A percentile compares a stretch with the other conserved stretches of the same genome.
Conservation (phyloP, 2,329 filamentous ascomycete genomes). For the Blastomyces emzantsi region DNA sequence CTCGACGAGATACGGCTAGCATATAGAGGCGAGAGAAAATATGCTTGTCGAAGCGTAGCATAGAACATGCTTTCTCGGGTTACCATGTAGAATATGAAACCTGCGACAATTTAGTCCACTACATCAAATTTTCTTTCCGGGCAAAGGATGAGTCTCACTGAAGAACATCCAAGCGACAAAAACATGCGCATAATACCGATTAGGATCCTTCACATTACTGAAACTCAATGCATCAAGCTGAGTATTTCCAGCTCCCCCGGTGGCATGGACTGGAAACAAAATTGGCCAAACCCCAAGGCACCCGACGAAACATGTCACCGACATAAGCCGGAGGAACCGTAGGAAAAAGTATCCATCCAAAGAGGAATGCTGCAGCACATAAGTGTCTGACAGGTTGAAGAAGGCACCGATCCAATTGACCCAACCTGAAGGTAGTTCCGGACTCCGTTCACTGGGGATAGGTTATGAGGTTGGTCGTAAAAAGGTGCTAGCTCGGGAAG, state of each 20-base stretch:
- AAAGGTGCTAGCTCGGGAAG: not conserved
- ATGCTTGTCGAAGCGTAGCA: conserved; percentile 83
- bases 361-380: conserved; percentile 81
- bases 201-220: conserved; percentile 58
- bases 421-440: conserved; percentile 39
- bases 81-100: conserved; percentile 78
- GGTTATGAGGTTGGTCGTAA: not conserved
- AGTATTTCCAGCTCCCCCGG: conserved; percentile 57
- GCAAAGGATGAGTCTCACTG: conserved; percentile 34
- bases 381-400: conserved; percentile 55
- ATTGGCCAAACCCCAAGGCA: conserved; percentile 80
- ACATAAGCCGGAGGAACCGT: conserved; percentile 71
- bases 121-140: not conserved
- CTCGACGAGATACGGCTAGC: conserved; percentile 76
- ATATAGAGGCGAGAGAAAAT: conserved; percentile 75
- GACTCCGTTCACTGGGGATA: conserved; percentile 37
- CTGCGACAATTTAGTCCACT: conserved; percentile 21
- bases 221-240: conserved; percentile 75
- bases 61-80: conserved; percentile 84
- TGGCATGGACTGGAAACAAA: conserved; percentile 77
- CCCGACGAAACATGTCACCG: conserved; percentile 70
- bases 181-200: conserved; percentile 69
- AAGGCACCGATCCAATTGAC: conserved; percentile 49
- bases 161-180: conserved; percentile 72
- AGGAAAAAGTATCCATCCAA: conserved; percentile 89